Percentiles rank a stretch among this genome's conserved stretches.
phyloP scores from a whole-genome alignment of 371 early-diverging fungal genomes.

The Mucor lusitanicus region DNA sequence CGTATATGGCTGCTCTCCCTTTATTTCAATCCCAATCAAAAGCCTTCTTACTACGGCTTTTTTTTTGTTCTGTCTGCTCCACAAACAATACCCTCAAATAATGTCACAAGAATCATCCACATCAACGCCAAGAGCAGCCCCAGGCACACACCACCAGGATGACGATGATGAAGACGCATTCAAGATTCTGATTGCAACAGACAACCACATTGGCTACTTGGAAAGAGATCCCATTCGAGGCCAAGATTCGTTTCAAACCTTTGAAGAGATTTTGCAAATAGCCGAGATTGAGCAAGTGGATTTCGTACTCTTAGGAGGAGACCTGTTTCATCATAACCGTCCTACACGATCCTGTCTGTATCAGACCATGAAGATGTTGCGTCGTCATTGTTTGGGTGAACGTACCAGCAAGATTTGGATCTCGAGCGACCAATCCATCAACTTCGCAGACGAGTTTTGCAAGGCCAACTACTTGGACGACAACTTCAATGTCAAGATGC shows the following conservation, averaged over 20 bases:
- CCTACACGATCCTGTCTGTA: constrained; percentile 89
- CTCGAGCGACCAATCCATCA: constrained; percentile 73
- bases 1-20: neutral
- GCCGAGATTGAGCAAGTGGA: constrained; percentile 84
- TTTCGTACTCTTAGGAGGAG: constrained; percentile 97
- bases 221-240: constrained; percentile 95
- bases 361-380: constrained; percentile 76
- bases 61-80: neutral
- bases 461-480: constrained; percentile 89
- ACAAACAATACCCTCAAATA: neutral
- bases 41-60: no score
- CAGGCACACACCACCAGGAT: neutral
- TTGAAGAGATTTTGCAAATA: constrained; percentile 92
- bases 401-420: constrained; percentile 73
- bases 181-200: constrained; percentile 86
- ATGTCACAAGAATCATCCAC: neutral
- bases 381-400: constrained; percentile 85
- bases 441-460: constrained; percentile 67
- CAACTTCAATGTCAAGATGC: constrained; percentile 87
- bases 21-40: neutral
- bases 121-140: neutral
- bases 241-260: constrained; percentile 90
- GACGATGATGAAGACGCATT: constrained; percentile 13
- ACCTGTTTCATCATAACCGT: constrained; percentile 98
- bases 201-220: constrained; percentile 97